Evolutionary conservation across 306 rosid species (phyloP), one percentile per base, ranked within the genome.

Genomic region (Prunus armeniaca): DNA sequence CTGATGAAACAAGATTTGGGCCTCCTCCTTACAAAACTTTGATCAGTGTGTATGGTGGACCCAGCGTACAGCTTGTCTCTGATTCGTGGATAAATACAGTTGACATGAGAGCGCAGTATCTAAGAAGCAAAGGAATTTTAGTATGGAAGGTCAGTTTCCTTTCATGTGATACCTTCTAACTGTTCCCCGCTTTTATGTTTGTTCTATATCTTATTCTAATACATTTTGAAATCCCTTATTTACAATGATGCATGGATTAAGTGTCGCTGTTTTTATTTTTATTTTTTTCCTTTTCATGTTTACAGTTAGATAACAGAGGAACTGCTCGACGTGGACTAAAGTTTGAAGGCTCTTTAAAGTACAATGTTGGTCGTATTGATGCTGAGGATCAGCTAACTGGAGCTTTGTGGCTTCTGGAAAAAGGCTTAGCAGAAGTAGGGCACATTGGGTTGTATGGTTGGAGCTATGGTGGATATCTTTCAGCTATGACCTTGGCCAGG

Each of bases 401-500:
- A 83, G 99, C 97, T 3, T 91, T 89, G 77, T 95, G 97, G 97
- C 99, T 95, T 28, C 52, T 92, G 75, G 82, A 84, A 71, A 84
- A 84, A 70, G 97, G 99, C 67, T 90, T 95, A 22, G 85, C 99
- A 47, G 79, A 85, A 80, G 87, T 72, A 58, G 90, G 96, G 57
- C 92, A 86, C 78, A 89, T 95, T 17, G 99, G 99, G 22, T 78
- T 95, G 79, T 95, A 91, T 3, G 99, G 99, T 7, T 95, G 99
- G 99, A 95, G 99, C 88, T 95, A 95, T 3, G 99, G 98, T 1
- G 99, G 99, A 50, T 95, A 85, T 77, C 96, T 95, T 30, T 92
- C 99, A 3, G 99, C 96, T 12, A 88, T 92, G 88, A 57, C 93
- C 52, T 82, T 95, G 66, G 89, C 90, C 34, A 85, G 96, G 77